Conservation (phyloP, 2,329 filamentous ascomycete genomes). For the Nigrograna mackinnonii region DNA sequence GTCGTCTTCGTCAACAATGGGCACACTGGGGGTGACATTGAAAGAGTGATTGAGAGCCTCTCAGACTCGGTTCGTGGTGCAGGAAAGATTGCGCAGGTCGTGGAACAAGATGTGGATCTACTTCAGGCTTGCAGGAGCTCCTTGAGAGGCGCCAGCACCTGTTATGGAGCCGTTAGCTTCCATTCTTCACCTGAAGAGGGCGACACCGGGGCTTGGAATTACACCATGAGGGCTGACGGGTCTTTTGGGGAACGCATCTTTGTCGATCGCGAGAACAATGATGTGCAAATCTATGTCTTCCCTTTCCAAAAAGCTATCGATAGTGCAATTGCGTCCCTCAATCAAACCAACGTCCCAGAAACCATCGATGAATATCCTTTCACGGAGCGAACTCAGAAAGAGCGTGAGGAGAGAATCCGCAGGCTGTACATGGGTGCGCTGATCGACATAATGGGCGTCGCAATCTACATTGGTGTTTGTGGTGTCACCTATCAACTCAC, state of each 20-base stretch:
- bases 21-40: constrained; percentile 68
- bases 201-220: constrained; percentile 73
- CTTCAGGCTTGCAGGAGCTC: constrained; percentile 62
- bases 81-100: constrained; percentile 59
- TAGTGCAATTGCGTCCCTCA: constrained; percentile 65
- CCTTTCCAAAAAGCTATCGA: constrained; percentile 83
- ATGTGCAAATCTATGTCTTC: constrained; percentile 75
- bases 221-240: constrained; percentile 78
- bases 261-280: constrained; percentile 68
- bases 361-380: constrained; percentile 70
- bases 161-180: constrained; percentile 77
- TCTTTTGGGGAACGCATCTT: constrained; percentile 68
- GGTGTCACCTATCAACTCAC: constrained; percentile 86
- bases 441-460: constrained; percentile 75
- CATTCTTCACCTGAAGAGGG: constrained; percentile 76
- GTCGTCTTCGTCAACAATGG: constrained; percentile 82
- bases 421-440: constrained; percentile 72
- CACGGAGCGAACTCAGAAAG: constrained; percentile 69
- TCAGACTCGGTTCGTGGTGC: constrained; percentile 59
- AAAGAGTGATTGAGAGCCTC: constrained; percentile 68
- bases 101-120: constrained; percentile 62
- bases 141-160: constrained; percentile 66
- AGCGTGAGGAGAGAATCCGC: constrained; percentile 69
- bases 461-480: constrained; percentile 78
- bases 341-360: constrained; percentile 38